Base-by-base conservation (phyloP, 108 stramenopile species). In the Nitzschia palea region DNA sequence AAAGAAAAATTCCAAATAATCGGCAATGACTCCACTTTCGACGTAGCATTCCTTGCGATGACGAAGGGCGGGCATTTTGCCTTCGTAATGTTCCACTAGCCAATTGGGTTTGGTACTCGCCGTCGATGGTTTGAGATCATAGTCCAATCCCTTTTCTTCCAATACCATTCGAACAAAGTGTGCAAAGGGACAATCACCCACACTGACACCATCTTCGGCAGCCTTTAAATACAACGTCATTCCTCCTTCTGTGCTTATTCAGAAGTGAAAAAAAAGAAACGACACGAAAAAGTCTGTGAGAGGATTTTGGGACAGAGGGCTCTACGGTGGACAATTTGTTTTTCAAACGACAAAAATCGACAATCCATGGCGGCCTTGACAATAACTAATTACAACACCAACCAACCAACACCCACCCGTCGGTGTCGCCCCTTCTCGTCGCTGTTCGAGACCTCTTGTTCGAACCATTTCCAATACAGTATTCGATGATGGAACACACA, bases 1-100 rank as follows among this genome's bases (percentile, higher is more conserved):
- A 71, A 94, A 94, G 68, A 90, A 94, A 64, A 86, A 94, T 54
- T 90, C 89, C 32, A 94, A 70, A 69, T 94, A 94, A 35, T 90
- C 84, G 3, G 62, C 83, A 80, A 90, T 88, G 23, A 90, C 84
- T 4, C 81, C 82, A 23, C 83, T 85, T 74, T 94, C 93, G 1
- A 83, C 81, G 63, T 94, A 94, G 43, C 85, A 86, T 73, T 94
- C 93, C 48, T 78, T 80, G 0, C 84, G 74, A 82, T 94, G 93
- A n/a, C 87, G 76, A 48, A 94, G 63, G 3, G 89, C 89, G 6
- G 93, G 93, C 81, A 94, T 76, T 34, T 87, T 87, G 0, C 93
- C 93, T 28, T 81, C 81, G 34, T 89, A 90, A 34, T 88, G 72
- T 4, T 90, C 93, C 9, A 90, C 12, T 28, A 94, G 56, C 93